These are phyloP conservation scores for Citrus sp. DNA, from an alignment of 345 rosid genomes.

Conservation along the genomic window DNA sequence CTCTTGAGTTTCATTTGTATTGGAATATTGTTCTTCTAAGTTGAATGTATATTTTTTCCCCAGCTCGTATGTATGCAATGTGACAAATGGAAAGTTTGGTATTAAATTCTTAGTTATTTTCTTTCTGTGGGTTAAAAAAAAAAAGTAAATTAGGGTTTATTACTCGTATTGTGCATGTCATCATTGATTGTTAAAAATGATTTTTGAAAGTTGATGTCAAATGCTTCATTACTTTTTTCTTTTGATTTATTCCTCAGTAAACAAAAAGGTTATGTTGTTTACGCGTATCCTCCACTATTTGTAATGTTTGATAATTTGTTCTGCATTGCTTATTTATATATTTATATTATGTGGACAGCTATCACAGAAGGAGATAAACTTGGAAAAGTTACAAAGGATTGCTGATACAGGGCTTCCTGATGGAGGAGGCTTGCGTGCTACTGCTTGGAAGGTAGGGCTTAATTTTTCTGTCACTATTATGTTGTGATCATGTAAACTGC, in stretches of 20 bases:
- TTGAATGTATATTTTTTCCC: too few relatives aligned
- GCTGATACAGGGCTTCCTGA: conserved; percentile 52
- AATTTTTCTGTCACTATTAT: too few relatives aligned
- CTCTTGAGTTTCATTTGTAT: too few relatives aligned
- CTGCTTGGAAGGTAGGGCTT: conserved; percentile 59
- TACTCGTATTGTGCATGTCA: too few relatives aligned
- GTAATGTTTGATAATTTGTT: not conserved
- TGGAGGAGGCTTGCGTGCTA: conserved; percentile 58
- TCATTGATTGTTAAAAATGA: too few relatives aligned
- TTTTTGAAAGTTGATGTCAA: not conserved
- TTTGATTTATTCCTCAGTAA: not conserved
- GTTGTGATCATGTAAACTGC: not conserved
- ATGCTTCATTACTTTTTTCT: not conserved
- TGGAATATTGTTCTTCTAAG: too few relatives aligned
- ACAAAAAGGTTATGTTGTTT: not conserved
- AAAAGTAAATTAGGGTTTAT: too few relatives aligned
- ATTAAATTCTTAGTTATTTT: too few relatives aligned
- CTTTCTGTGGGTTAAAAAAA: too few relatives aligned
- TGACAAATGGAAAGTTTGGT: too few relatives aligned
- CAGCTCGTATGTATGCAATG: too few relatives aligned
- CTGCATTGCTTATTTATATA: not conserved
- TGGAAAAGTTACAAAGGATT: conserved; percentile 57
- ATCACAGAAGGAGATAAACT: conserved; percentile 54
- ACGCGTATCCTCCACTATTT: not conserved
- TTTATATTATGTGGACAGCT: conserved; percentile 30